phyloP scores from a whole-genome alignment of 2,329 filamentous ascomycete species.

The Chaetomium sp. region DNA sequence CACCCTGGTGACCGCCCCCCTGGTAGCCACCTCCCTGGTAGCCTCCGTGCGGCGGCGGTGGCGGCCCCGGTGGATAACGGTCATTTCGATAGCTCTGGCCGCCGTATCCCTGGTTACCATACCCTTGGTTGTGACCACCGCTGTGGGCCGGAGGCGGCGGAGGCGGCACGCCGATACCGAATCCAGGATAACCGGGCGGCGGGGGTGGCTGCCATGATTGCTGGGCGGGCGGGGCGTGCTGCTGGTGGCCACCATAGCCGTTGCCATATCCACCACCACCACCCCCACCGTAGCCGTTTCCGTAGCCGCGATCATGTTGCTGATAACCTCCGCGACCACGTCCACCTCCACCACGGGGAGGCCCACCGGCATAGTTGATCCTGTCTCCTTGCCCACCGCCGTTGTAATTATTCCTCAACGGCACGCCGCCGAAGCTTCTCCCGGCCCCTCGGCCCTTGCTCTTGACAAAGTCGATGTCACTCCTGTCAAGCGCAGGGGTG shows the following conservation, averaged over 20 bases:
- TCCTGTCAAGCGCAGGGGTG: slow-evolving; percentile 69
- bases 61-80: slow-evolving; percentile 18
- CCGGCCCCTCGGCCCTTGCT: slow-evolving; percentile 66
- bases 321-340: slow-evolving; percentile 29
- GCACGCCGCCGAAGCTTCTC: slow-evolving; percentile 68
- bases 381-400: slow-evolving; percentile 51
- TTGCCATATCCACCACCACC: slow-evolving; percentile 18
- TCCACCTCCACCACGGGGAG: slow-evolving; percentile 20
- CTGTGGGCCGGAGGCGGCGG: slow-evolving; percentile 46
- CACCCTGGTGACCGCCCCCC: slow-evolving; percentile 20
- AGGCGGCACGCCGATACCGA: slow-evolving; percentile 48
- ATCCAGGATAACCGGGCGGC: slow-evolving; percentile 48
- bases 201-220: slow-evolving; percentile 43
- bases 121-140: slow-evolving; percentile 26
- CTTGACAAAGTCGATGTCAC: slow-evolving; percentile 74
- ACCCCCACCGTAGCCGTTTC: slow-evolving; percentile 28
- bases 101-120: slow-evolving; percentile 22
- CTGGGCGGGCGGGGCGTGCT: slow-evolving; percentile 34
- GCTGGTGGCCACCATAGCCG: slow-evolving; percentile 31
- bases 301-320: slow-evolving; percentile 26
- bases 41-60: slow-evolving; percentile 16
- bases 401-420: slow-evolving; percentile 44
- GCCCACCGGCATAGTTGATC: slow-evolving; percentile 54
- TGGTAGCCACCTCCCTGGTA: slow-evolving; percentile 22
- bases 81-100: slow-evolving; percentile 20